Evolutionary conservation across 2,329 filamentous ascomycete species (phyloP), one percentile per base, ranked within the genome.

Genomic region (Sphaceloma murrayae): DNA sequence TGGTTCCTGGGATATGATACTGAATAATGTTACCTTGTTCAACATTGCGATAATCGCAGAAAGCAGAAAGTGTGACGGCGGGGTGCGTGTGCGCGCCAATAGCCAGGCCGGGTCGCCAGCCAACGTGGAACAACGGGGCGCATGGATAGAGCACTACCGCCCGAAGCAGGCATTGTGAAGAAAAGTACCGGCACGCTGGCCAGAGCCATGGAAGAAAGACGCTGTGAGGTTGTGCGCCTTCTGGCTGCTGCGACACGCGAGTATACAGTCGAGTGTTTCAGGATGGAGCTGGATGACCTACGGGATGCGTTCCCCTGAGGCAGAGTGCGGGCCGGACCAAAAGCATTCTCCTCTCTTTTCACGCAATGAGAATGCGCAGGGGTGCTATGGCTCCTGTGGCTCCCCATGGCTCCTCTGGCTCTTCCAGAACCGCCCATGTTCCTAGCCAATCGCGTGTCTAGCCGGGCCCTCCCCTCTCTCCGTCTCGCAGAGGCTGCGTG

Each of bases 301-400:
- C 18, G 18, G 36, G 36, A 40, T 26, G 34, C 34, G 22, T 40
- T 40, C 36, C 24, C 36, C 36, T 30, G 36, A 40, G 21, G n/a
- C n/a, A n/a, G n/a, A n/a, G n/a, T n/a, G n/a, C n/a, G n/a, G n/a
- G n/a, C n/a, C n/a, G n/a, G n/a, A n/a, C n/a, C n/a, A n/a, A n/a
- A n/a, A n/a, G n/a, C n/a, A n/a, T n/a, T n/a, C n/a, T n/a, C n/a
- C n/a, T n/a, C n/a, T n/a, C n/a, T n/a, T n/a, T n/a, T n/a, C n/a
- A n/a, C n/a, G n/a, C n/a, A n/a, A n/a, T n/a, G 34, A 22, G 19
- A 29, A 10, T 40, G n/a, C 36, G 24, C 36, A 40, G 36, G 36
- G 36, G 24, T n/a, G n/a, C n/a, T n/a, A n/a, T n/a, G n/a, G n/a
- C n/a, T n/a, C n/a, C n/a, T n/a, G n/a, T n/a, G n/a, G n/a, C n/a